Conservation (phyloP, 2,329 filamentous ascomycete species). For the Xylariomycetidae sp. region DNA sequence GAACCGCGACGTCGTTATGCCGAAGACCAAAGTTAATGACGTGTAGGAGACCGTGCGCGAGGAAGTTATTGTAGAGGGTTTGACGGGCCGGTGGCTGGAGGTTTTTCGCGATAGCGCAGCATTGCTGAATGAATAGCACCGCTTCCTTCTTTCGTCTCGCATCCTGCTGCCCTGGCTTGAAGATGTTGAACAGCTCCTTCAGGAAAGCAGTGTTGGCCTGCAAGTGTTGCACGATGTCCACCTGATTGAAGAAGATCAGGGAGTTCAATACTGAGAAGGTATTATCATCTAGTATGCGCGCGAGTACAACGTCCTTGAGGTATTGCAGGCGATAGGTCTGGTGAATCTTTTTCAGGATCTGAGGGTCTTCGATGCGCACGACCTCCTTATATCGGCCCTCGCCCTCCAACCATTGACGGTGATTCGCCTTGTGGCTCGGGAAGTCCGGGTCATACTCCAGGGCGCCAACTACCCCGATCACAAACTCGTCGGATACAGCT, state of each 20-base stretch:
- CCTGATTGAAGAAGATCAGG: conserved; percentile 97
- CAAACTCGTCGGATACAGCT: conserved; percentile 82
- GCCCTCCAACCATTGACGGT: conserved; percentile 86
- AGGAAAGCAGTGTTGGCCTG: conserved; percentile 76
- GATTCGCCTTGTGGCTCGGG: conserved; percentile 94
- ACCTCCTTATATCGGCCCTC: conserved; percentile 94
- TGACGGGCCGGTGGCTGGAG: conserved; percentile 79
- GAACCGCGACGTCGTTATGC: conserved; percentile 76
- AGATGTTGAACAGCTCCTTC: conserved; percentile 82
- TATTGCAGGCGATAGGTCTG: conserved; percentile 95
- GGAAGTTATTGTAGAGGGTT: conserved; percentile 83
- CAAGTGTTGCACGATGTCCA: conserved; percentile 95
- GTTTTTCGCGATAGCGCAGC: conserved; percentile 90
- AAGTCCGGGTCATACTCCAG: conserved; percentile 98
- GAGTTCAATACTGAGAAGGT: conserved; percentile 98
- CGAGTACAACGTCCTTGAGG: conserved; percentile 95
- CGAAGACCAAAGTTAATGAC: conserved; percentile 91
- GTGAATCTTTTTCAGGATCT: conserved; percentile 85
- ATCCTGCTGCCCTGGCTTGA: conserved; percentile 60
- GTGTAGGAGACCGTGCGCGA: conserved; percentile 77
- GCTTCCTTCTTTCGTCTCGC: conserved; percentile 82
- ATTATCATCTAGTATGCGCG: conserved; percentile 91
- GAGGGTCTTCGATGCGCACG: conserved; percentile 79
- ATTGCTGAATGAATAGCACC: conserved; percentile 94
- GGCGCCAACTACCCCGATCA: conserved; percentile 89